Percentiles rank a stretch among this genome's conserved stretches.
These are phyloP conservation scores for Ophiostoma novo-ulmi DNA, from an alignment of 2,329 filamentous ascomycete species.

Conservation along the genomic window DNA sequence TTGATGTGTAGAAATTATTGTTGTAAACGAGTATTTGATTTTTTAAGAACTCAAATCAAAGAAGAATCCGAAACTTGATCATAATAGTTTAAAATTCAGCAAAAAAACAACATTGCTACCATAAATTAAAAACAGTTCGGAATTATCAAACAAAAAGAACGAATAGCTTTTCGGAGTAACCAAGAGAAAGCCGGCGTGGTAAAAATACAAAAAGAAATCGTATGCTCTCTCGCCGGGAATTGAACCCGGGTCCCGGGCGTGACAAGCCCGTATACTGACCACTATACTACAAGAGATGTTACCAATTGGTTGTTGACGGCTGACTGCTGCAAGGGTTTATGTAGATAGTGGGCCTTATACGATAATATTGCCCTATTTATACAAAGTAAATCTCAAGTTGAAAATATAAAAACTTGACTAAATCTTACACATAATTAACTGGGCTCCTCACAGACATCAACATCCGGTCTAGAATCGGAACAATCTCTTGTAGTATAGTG, in stretches of 20 bases:
- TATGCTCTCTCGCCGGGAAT: slow-evolving; percentile 16
- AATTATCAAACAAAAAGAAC: no score
- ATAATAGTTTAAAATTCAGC: no score
- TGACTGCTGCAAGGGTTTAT: background rate
- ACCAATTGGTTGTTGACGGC: slow-evolving; percentile 8
- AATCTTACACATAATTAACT: background rate
- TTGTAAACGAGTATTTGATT: background rate
- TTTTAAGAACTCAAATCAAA: no score
- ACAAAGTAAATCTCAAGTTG: background rate
- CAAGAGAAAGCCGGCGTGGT: background rate
- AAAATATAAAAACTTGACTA: background rate
- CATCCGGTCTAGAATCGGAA: slow-evolving; percentile 4
- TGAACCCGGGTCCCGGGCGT: slow-evolving; percentile 17
- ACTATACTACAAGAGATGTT: slow-evolving; percentile 17
- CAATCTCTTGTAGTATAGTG: slow-evolving; percentile 17
- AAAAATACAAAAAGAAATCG: background rate
- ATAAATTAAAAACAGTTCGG: no score
- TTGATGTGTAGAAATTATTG: background rate
- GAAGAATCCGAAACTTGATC: no score
- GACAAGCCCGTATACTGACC: slow-evolving; percentile 18
- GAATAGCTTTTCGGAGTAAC: no score
- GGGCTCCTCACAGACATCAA: background rate
- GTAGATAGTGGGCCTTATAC: background rate
- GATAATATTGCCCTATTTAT: background rate
- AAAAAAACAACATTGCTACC: no score